Conservation (phyloP, 176 grass and related monocot species). For the Musa beccarii region DNA sequence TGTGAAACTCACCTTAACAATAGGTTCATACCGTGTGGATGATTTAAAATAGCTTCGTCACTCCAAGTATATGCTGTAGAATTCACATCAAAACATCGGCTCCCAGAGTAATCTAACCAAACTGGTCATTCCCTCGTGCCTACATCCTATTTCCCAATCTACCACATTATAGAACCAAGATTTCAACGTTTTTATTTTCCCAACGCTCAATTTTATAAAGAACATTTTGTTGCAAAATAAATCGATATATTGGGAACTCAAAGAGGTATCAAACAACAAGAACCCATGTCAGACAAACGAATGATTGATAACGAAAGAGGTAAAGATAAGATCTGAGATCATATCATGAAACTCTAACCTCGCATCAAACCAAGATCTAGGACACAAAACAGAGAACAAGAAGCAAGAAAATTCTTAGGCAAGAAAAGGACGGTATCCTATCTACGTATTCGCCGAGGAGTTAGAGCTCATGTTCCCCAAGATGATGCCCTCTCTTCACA, state of each 20-base stretch:
- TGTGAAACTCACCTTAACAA: neutral
- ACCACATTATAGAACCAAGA: neutral
- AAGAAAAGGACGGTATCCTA: neutral
- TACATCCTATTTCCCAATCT: neutral
- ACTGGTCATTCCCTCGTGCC: neutral
- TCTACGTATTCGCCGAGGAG: constrained; percentile 16
- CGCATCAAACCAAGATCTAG: neutral
- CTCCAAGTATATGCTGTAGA: neutral
- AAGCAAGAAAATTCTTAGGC: too few relatives aligned
- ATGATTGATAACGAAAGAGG: neutral
- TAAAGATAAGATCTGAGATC: neutral
- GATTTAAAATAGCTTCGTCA: neutral
- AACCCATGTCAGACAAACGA: neutral
- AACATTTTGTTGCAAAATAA: neutral
- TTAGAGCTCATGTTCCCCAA: constrained; percentile 11
- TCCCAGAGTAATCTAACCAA: neutral
- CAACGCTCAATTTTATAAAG: neutral
- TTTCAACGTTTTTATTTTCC: neutral
- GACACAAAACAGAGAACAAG: neutral
- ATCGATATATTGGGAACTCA: neutral
- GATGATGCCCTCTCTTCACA: constrained; percentile 16
- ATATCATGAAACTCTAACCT: neutral
- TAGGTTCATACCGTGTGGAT: neutral
- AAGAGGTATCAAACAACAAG: neutral
- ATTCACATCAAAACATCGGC: neutral